Conservation (phyloP, 2,329 filamentous ascomycete genomes). For the Coniochaeta sp. region DNA sequence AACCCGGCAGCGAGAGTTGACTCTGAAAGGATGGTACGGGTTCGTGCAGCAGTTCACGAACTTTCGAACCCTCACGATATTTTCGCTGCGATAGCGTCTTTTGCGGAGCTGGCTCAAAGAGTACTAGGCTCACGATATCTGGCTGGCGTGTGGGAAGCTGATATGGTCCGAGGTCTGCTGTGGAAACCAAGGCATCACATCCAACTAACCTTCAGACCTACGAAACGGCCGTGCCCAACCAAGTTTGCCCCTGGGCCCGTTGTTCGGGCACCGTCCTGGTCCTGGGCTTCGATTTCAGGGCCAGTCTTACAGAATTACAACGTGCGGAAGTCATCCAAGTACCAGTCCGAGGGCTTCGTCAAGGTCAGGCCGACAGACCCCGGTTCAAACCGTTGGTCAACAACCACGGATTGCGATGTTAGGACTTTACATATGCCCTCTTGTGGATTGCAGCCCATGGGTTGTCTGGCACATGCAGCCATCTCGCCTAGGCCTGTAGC, state of each 20-base stretch:
- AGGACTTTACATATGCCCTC: not conserved
- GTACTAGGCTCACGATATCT: not conserved
- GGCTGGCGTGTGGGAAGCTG: conserved; percentile 2
- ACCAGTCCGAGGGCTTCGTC: not conserved
- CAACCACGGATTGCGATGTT: not conserved
- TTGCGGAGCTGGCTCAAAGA: not conserved
- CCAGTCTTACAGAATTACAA: not conserved
- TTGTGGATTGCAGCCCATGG: not conserved
- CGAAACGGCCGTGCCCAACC: not conserved
- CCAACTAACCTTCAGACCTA: not conserved
- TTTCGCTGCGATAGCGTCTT: not conserved
- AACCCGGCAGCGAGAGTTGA: not conserved
- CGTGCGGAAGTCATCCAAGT: not conserved
- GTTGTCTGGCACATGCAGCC: not conserved
- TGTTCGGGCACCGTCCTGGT: not conserved
- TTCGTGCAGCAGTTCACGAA: not conserved
- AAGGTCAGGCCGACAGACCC: not conserved
- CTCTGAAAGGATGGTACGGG: conserved; percentile 1
- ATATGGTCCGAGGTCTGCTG: not conserved
- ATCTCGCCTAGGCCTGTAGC: not conserved
- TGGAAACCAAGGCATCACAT: not conserved
- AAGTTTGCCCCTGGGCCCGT: not conserved
- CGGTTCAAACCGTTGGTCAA: not conserved
- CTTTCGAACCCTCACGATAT: conserved; percentile 4
- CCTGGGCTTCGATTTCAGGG: not conserved